phyloP scores from a whole-genome alignment of 2,329 filamentous ascomycete species.

The Colletotrichum kahawae region DNA sequence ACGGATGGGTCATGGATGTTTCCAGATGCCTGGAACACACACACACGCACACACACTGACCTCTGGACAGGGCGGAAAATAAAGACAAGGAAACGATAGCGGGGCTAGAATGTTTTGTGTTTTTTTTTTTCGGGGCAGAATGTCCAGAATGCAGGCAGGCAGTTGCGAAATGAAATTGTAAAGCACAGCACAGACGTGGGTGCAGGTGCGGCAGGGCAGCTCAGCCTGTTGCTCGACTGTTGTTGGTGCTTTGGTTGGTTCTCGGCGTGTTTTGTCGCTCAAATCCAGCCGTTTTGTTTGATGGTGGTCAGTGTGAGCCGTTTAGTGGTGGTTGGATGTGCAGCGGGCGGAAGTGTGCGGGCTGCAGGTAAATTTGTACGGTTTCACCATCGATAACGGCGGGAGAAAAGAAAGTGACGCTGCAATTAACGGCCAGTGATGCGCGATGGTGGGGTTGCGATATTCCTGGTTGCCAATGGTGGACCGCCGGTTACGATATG shows the following conservation, averaged over 20 bases:
- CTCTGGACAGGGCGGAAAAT: background rate
- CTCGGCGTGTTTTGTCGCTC: background rate
- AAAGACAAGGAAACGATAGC: slow-evolving; percentile 2
- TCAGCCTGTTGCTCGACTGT: background rate
- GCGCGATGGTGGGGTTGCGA: background rate
- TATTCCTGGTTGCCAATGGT: background rate
- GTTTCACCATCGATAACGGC: slow-evolving; percentile 18
- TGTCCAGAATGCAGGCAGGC: background rate
- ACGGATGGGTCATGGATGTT: slow-evolving; percentile 21
- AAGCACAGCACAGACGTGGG: background rate
- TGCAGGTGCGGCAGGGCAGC: background rate
- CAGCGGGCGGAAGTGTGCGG: background rate
- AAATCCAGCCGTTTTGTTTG: background rate
- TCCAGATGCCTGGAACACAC: slow-evolving; percentile 7
- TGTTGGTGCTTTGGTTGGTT: background rate
- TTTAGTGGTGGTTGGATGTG: background rate
- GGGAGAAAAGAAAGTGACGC: background rate
- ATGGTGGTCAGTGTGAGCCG: background rate
- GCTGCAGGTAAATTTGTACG: background rate
- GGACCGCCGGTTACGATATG: background rate
- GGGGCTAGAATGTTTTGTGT: slow-evolving; percentile 1
- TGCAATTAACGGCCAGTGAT: background rate
- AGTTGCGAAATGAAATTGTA: background rate
- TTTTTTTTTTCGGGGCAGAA: background rate
- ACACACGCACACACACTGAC: background rate